Percentiles rank a stretch among this genome's conserved stretches.
phyloP scores from a whole-genome alignment of 495 filamentous ascomycete genomes.

The Xylaria telfairii region DNA sequence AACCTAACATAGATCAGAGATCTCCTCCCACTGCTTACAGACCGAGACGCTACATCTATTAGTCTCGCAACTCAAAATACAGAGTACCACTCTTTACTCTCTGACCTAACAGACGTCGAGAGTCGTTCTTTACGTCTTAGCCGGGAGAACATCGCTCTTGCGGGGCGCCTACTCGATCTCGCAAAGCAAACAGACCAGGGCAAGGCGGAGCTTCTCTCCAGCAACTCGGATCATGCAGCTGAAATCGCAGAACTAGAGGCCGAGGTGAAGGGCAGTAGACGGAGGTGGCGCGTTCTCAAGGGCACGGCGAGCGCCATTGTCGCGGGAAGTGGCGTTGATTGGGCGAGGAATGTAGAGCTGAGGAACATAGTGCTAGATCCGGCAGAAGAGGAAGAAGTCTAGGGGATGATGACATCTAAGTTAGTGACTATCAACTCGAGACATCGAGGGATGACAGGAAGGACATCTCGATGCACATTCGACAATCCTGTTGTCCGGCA shows the following conservation, averaged over 20 bases:
- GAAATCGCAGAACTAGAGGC: slow-evolving; percentile 63
- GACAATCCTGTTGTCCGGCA: background rate
- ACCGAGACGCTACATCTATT: slow-evolving; percentile 69
- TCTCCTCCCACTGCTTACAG: slow-evolving; percentile 66
- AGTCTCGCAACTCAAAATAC: slow-evolving; percentile 62
- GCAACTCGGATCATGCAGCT: slow-evolving; percentile 55
- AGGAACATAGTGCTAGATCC: slow-evolving; percentile 77
- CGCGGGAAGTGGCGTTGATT: slow-evolving; percentile 84
- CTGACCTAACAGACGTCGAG: slow-evolving; percentile 60
- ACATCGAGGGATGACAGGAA: background rate
- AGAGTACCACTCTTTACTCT: slow-evolving; percentile 53
- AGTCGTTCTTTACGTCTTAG: slow-evolving; percentile 60
- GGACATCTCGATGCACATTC: background rate
- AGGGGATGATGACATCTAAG: slow-evolving; percentile 27
- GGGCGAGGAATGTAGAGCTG: slow-evolving; percentile 74
- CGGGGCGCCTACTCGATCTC: slow-evolving; percentile 64
- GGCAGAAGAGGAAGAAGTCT: slow-evolving; percentile 56
- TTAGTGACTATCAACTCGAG: background rate
- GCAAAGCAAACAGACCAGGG: slow-evolving; percentile 59
- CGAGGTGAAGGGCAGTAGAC: slow-evolving; percentile 61
- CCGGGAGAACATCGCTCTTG: slow-evolving; percentile 66
- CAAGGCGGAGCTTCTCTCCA: slow-evolving; percentile 55
- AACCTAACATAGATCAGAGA: slow-evolving; percentile 51
- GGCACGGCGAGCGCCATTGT: slow-evolving; percentile 74
- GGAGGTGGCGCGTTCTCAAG: slow-evolving; percentile 76